Evolutionary conservation across 73 alveolate genomes (phyloP).

Genomic region (Paramecium octaurelia): DNA sequence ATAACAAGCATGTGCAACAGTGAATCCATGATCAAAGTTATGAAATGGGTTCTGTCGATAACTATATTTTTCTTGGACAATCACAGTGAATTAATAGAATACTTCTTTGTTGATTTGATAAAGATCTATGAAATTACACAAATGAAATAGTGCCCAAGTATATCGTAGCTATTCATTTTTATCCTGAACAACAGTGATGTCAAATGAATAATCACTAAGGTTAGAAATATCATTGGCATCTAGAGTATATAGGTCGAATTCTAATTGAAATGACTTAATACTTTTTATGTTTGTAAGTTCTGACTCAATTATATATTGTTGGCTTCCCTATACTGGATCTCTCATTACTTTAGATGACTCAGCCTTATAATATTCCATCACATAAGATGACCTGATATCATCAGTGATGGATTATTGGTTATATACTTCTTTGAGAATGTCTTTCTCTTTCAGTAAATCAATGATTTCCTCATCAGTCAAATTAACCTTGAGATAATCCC

Average conservation of each 20-base stretch:
- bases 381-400: constrained; percentile 42
- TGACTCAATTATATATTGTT: neutral
- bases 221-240: constrained; percentile 37
- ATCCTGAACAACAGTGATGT: neutral
- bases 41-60: constrained; percentile 54
- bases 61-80: constrained; percentile 46
- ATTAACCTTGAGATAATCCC: constrained; percentile 4
- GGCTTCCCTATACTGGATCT: neutral
- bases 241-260: neutral
- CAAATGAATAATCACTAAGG: constrained; percentile 33
- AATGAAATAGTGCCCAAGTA: constrained; percentile 49
- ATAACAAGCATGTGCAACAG: constrained; percentile 47
- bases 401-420: neutral
- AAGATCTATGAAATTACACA: constrained; percentile 19
- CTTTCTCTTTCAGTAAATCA: constrained; percentile 27
- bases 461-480: constrained; percentile 28
- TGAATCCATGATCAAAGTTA: constrained; percentile 59
- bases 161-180: neutral
- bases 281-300: constrained; percentile 32
- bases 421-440: neutral
- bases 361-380: constrained; percentile 37
- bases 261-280: neutral
- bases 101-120: constrained; percentile 50
- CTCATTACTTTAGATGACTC: neutral
- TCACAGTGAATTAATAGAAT: neutral